Conservation (phyloP, 352 stramenopile genomes). For the Globisporangium radiosum region DNA sequence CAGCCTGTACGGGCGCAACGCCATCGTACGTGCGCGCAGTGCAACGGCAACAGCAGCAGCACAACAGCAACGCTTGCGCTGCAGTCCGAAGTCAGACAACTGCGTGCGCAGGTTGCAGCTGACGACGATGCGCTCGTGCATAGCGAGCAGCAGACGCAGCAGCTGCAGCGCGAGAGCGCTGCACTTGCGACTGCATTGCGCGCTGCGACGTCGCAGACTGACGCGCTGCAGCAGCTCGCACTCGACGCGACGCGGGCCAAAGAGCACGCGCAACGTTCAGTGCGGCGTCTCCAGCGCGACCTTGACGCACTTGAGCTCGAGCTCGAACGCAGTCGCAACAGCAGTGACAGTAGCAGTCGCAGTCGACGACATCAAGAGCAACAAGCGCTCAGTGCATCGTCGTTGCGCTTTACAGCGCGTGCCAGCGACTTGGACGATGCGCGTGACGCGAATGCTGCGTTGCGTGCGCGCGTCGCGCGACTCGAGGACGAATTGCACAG, state of each 20-base stretch:
- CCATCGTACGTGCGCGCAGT: conserved; percentile 15
- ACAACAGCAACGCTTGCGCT: conserved; percentile 27
- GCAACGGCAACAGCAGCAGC: too few relatives aligned
- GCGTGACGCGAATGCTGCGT: conserved; percentile 1
- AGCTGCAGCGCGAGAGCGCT: conserved; percentile 39
- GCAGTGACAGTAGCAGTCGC: neutral
- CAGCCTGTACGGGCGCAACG: conserved; percentile 10
- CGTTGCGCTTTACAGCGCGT: neutral
- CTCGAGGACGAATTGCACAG: conserved; percentile 6
- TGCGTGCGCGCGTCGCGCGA: conserved; percentile 1
- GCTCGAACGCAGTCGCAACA: conserved; percentile 1
- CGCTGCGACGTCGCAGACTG: conserved; percentile 41
- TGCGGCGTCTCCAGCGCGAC: conserved; percentile 28
- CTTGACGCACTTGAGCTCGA: conserved; percentile 19
- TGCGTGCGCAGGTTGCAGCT: conserved; percentile 24
- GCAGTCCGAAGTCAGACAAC: conserved; percentile 42
- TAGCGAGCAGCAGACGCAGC: conserved; percentile 30
- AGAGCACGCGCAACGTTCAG: conserved; percentile 25
- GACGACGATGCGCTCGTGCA: conserved; percentile 43
- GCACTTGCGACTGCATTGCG: conserved; percentile 37
- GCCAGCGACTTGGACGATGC: conserved; percentile 4
- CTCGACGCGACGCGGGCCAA: conserved; percentile 49
- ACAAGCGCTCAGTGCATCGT: neutral
- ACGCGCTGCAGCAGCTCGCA: conserved; percentile 43
- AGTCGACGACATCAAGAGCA: neutral